These are phyloP conservation scores for Myochromella boudieri DNA, from an alignment of 768 basidiomycete species.

Conservation along the genomic window DNA sequence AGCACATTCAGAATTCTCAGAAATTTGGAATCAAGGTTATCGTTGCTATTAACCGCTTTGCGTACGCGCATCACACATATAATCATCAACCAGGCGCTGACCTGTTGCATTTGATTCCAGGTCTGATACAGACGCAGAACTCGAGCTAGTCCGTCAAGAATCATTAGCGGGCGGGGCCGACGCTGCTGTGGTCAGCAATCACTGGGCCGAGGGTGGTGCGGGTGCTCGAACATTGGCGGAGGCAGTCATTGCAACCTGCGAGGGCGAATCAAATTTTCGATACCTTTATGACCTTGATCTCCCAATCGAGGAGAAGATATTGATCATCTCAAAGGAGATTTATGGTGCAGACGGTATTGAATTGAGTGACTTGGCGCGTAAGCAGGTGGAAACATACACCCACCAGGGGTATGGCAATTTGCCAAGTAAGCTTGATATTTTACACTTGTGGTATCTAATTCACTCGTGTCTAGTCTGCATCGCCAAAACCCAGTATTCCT, in stretches of 20 bases:
- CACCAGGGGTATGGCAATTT: constrained; percentile 81
- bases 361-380: constrained; percentile 79
- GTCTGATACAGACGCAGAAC: constrained; percentile 87
- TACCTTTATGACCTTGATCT: constrained; percentile 89
- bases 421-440: constrained; percentile 56
- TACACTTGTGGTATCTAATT: constrained; percentile 3
- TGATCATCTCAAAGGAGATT: constrained; percentile 83
- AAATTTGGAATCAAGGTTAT: constrained; percentile 98
- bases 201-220: constrained; percentile 95
- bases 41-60: constrained; percentile 93
- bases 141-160: constrained; percentile 78
- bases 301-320: constrained; percentile 87
- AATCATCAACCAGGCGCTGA: too few species aligned
- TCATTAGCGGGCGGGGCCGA: constrained; percentile 88
- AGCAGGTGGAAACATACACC: constrained; percentile 89
- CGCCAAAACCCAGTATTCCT: constrained; percentile 98
- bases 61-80: too few species aligned
- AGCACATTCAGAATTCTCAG: constrained; percentile 91
- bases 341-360: constrained; percentile 93
- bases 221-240: constrained; percentile 90
- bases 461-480: constrained; percentile 68
- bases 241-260: constrained; percentile 86
- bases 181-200: constrained; percentile 92
- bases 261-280: constrained; percentile 81
- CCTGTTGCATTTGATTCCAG: constrained; percentile 50